Evolutionary conservation across 441 rosid species (phyloP), one percentile per base, ranked within the genome.

Genomic region (Manihot esculenta): DNA sequence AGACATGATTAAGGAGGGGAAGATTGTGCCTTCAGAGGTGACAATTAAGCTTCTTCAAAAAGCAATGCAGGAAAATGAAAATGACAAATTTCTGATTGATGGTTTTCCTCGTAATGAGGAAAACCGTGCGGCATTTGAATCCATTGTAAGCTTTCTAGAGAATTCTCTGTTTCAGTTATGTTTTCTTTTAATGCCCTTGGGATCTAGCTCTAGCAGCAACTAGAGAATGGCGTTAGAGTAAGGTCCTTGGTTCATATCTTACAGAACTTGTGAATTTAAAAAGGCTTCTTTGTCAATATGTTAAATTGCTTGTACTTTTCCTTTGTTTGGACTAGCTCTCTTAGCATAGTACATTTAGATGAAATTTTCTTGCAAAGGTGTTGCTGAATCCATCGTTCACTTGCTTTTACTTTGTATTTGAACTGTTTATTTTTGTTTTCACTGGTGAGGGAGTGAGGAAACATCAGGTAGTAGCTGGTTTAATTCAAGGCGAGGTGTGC

Each of bases 91-190:
- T 72, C 88, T 93, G 41, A 91, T 93, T 62, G 97, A 93, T 85
- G 98, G 97, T 45, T 93, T 93, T 70, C 98, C 98, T 77, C 87
- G 94, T 24, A 93, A 93, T 73, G 93, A 93, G 83, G 98, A 93
- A 71, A 93, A 91, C 72, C 89, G 91, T 55, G 91, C 93, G 1
- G 94, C 88, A 61, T 91, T 93, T 69, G 96, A 93, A 83, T 79
- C 76, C 78, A 89, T 88, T 76, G 97, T 91, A 88, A 91, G 81
- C 24, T 42, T 51, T 54, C 30, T n/a, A 21, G 41, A 10, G 9
- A 27, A 49, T 12, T 44, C 26, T 24, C 10, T 58, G 7, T 69
- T 70, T 53, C 56, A 53, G 21, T 62, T 17, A 50, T 14, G 3
- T 15, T 20, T 66, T 24, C 27, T 23, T 56, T 9, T 58, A 17